phyloP scores from a whole-genome alignment of 2,329 filamentous ascomycete genomes.

The Helotiales sp. region DNA sequence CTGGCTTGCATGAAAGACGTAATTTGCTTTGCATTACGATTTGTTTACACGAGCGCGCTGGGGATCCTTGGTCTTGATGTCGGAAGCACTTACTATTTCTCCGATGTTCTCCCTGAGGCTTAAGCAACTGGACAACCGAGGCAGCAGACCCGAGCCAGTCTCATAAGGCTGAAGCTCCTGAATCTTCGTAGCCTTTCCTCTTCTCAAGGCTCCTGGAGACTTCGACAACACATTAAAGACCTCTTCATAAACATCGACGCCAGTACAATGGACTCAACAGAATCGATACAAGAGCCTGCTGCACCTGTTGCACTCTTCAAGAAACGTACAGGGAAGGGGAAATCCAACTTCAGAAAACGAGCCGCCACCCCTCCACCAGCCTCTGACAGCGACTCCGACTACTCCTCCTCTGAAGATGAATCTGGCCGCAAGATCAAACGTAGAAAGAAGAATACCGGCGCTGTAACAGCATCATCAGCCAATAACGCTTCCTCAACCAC shows the following conservation, averaged over 20 bases:
- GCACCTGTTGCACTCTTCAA: constrained; percentile 70
- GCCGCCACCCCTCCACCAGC: constrained; percentile 74
- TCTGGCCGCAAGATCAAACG: constrained; percentile 77
- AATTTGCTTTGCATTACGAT: constrained; percentile 32
- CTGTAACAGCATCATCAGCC: constrained; percentile 65
- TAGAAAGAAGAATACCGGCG: constrained; percentile 66
- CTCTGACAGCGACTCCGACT: constrained; percentile 58
- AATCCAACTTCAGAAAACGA: constrained; percentile 77
- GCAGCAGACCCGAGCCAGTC: not conserved
- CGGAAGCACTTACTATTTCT: not conserved
- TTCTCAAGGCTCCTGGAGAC: not conserved
- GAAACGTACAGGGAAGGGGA: constrained; percentile 76
- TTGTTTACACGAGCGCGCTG: not conserved
- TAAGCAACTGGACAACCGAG: too few species aligned
- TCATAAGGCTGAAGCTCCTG: not conserved
- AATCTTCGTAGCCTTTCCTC: not conserved
- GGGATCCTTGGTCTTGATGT: not conserved
- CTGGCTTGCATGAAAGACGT: constrained; percentile 14
- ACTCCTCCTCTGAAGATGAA: constrained; percentile 75
- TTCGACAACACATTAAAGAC: not conserved
- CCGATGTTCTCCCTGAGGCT: not conserved
- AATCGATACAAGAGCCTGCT: not conserved
- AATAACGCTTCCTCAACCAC: constrained; percentile 41
- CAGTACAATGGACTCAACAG: constrained; percentile 10
- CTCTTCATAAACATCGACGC: too few species aligned